A percentile compares a stretch with the other conserved stretches of the same genome.
Conservation (phyloP, 1,284 basidiomycete species). For the Sanghuangporus baumii region DNA sequence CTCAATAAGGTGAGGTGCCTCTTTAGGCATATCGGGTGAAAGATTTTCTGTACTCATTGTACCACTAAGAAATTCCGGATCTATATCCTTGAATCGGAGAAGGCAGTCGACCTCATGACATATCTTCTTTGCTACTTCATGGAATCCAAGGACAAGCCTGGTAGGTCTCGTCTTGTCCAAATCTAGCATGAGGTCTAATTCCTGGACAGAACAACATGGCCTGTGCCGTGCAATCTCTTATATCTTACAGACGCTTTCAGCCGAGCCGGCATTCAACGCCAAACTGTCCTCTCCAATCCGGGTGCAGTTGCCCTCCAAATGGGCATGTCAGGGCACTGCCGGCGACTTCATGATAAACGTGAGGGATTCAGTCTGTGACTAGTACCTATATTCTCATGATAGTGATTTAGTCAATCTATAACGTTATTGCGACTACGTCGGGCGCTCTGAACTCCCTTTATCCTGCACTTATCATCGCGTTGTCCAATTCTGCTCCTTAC, state of each 20-base stretch:
- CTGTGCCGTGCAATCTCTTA: conserved; percentile 87
- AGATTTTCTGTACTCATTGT: conserved; percentile 4
- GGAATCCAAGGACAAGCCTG: conserved; percentile 86
- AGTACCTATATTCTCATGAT: conserved; percentile 12
- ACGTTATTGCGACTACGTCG: conserved; percentile 83
- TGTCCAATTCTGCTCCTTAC: conserved; percentile 85
- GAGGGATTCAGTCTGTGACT: conserved; percentile 25
- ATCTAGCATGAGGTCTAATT: not conserved
- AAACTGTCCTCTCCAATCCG: conserved; percentile 61
- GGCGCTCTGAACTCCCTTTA: conserved; percentile 80
- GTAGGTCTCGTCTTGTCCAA: conserved; percentile 38
- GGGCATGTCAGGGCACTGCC: conserved; percentile 65
- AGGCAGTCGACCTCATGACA: conserved; percentile 67
- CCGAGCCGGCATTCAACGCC: conserved; percentile 71
- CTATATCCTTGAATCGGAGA: conserved; percentile 77
- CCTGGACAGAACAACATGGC: conserved; percentile 74
- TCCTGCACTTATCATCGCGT: conserved; percentile 84
- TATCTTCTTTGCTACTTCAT: conserved; percentile 76
- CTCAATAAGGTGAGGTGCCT: conserved; percentile 68
- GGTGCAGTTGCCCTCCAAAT: conserved; percentile 67
- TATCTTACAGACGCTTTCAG: conserved; percentile 86
- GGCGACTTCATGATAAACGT: conserved; percentile 88
- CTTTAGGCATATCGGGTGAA: not conserved
- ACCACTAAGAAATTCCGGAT: conserved; percentile 71
- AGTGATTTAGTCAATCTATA: conserved; percentile 71